A percentile compares a stretch with the other conserved stretches of the same genome.
phyloP scores from a whole-genome alignment of 2,329 filamentous ascomycete genomes.

The Monosporascus sp. region DNA sequence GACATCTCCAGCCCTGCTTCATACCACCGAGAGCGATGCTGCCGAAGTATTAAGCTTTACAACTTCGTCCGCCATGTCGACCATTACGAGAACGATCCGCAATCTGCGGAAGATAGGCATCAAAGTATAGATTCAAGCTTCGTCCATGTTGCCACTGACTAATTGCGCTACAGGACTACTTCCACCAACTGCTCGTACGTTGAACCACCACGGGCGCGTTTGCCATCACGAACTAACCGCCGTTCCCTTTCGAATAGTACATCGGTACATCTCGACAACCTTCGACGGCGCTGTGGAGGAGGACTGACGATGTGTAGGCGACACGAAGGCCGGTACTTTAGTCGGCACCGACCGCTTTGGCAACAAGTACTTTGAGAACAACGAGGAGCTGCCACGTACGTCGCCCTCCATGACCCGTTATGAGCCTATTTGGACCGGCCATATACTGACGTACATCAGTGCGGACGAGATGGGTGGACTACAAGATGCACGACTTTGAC shows the following conservation, averaged over 20 bases:
- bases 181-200: conserved; percentile 87
- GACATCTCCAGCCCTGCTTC: neutral
- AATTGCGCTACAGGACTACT: conserved; percentile 63
- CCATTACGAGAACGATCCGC: conserved; percentile 74
- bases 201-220: conserved; percentile 18
- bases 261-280: conserved; percentile 39
- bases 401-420: neutral
- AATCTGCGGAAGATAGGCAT: conserved; percentile 85
- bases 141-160: conserved; percentile 29
- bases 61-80: conserved; percentile 69
- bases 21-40: conserved; percentile 6
- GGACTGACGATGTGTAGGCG: conserved; percentile 52
- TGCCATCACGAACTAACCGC: conserved; percentile 18
- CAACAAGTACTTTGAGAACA: conserved; percentile 98
- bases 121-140: conserved; percentile 55
- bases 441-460: conserved; percentile 45
- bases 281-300: neutral
- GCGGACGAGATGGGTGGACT: conserved; percentile 96
- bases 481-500: conserved; percentile 81
- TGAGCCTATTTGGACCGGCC: neutral
- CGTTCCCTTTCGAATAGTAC: conserved; percentile 37
- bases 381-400: conserved; percentile 86
- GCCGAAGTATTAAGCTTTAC: conserved; percentile 21
- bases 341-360: conserved; percentile 84
- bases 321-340: conserved; percentile 89